Conservation (phyloP, 2,329 filamentous ascomycete species). For the Apiospora marii region DNA sequence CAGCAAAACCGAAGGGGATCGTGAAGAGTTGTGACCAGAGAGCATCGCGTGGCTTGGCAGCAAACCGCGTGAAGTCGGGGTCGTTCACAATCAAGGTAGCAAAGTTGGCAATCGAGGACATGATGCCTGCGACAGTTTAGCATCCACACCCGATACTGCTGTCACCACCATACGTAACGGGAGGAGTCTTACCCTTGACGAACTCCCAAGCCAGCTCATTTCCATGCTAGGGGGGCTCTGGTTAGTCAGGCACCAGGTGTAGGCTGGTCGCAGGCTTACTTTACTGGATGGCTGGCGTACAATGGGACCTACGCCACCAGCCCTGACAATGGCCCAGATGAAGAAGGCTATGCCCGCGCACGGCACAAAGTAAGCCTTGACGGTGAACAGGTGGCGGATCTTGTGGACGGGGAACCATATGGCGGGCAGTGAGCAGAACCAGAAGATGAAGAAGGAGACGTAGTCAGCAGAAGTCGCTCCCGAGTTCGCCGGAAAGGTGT, state of each 20-base stretch:
- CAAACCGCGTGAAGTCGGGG: conserved; percentile 87
- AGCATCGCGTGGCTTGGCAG: conserved; percentile 76
- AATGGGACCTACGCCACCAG: conserved; percentile 84
- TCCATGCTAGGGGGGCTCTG: conserved; percentile 55
- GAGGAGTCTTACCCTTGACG: conserved; percentile 61
- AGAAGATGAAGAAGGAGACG: conserved; percentile 87
- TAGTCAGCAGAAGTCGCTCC: conserved; percentile 80
- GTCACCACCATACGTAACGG: not conserved
- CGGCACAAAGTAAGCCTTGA: conserved; percentile 86
- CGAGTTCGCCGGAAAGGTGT: conserved; percentile 69
- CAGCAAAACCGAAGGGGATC: conserved; percentile 74
- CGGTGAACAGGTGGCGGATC: conserved; percentile 88
- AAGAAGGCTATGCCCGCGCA: conserved; percentile 84
- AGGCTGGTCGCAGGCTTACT: not conserved
- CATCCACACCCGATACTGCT: not conserved
- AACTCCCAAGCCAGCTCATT: conserved; percentile 81
- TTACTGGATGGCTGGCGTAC: conserved; percentile 71
- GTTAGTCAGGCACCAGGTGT: not conserved
- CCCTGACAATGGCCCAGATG: conserved; percentile 78
- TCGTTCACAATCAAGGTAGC: conserved; percentile 85
- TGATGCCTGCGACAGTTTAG: conserved; percentile 61
- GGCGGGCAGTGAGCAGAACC: conserved; percentile 79
- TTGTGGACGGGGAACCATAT: conserved; percentile 92
- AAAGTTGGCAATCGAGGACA: conserved; percentile 91
- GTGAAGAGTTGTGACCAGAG: conserved; percentile 82